Conservation (phyloP, 2,329 filamentous ascomycete genomes). For the Alternaria dauci region DNA sequence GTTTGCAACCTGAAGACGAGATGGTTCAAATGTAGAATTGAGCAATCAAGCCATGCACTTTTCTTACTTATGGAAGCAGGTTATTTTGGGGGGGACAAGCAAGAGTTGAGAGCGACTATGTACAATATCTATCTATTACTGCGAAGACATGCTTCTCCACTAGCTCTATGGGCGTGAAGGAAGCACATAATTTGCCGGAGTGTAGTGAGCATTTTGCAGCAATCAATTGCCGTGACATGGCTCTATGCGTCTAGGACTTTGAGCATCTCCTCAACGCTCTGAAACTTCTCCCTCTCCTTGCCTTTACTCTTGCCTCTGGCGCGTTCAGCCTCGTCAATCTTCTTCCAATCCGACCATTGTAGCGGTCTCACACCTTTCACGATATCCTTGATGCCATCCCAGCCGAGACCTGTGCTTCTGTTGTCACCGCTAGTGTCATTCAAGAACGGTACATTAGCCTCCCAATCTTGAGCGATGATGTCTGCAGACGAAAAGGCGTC, state of each 20-base stretch:
- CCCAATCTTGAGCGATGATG: constrained; percentile 82
- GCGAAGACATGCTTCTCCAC: not conserved
- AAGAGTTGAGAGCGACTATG: not conserved
- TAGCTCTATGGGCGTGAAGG: not conserved
- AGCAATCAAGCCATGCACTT: no score
- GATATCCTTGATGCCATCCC: constrained; percentile 76
- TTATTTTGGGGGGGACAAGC: no score
- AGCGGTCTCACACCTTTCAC: constrained; percentile 68
- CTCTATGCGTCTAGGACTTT: constrained; percentile 49
- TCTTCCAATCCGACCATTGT: constrained; percentile 85
- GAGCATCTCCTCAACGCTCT: constrained; percentile 66
- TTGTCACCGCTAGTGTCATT: constrained; percentile 49
- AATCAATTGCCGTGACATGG: not conserved
- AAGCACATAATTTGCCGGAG: not conserved
- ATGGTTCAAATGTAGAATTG: no score
- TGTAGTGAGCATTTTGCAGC: no score
- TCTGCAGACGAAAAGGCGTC: constrained; percentile 93
- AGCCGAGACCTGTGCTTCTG: constrained; percentile 65
- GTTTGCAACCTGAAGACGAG: no score
- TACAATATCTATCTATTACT: not conserved
- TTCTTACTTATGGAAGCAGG: no score
- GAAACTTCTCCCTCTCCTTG: constrained; percentile 79
- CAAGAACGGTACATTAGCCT: constrained; percentile 57
- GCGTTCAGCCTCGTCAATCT: constrained; percentile 81
- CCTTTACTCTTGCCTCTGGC: constrained; percentile 70